Percentiles rank a stretch among this genome's conserved stretches.
Evolutionary conservation across 2,329 filamentous ascomycete genomes (phyloP).

Genomic region (Phaeomoniella chlamydospora): DNA sequence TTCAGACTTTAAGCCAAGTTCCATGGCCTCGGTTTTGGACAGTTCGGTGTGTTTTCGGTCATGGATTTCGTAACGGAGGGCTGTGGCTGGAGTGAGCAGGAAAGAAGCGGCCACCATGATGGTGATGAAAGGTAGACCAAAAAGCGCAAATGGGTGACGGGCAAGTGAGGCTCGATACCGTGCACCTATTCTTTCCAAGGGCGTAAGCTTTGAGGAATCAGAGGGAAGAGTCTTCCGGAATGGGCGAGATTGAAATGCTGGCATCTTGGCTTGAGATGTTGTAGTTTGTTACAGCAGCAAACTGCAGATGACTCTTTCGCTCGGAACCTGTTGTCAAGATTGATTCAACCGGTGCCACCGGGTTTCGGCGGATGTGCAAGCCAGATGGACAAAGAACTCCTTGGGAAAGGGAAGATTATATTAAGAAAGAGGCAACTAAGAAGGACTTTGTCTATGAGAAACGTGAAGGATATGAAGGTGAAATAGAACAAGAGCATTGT

Average conservation of each 20-base stretch:
- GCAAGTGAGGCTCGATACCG: slow-evolving; percentile 63
- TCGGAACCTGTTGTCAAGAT: background rate
- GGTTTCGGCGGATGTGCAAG: no score
- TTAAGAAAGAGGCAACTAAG: no score
- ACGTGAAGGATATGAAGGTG: no score
- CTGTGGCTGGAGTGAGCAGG: slow-evolving; percentile 84
- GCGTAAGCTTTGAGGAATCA: slow-evolving; percentile 18
- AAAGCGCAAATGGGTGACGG: slow-evolving; percentile 76
- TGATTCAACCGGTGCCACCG: background rate
- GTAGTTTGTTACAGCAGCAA: no score
- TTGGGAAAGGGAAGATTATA: no score
- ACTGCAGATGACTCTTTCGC: background rate
- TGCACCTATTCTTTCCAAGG: slow-evolving; percentile 56
- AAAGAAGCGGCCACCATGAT: slow-evolving; percentile 89
- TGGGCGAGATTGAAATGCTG: slow-evolving; percentile 53
- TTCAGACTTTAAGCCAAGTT: slow-evolving; percentile 55
- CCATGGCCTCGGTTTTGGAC: slow-evolving; percentile 72
- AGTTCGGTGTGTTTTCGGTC: slow-evolving; percentile 80
- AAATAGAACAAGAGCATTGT: no score
- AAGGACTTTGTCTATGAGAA: no score
- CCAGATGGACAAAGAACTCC: no score
- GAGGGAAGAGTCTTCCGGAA: slow-evolving; percentile 37
- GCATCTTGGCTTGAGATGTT: no score
- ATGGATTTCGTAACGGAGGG: slow-evolving; percentile 82
- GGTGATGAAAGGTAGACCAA: slow-evolving; percentile 81